Evolutionary conservation across 225 moss, liverwort and hornwort genomes (phyloP), one percentile per base, ranked within the genome.

Genomic region (Polytrichum commune): DNA sequence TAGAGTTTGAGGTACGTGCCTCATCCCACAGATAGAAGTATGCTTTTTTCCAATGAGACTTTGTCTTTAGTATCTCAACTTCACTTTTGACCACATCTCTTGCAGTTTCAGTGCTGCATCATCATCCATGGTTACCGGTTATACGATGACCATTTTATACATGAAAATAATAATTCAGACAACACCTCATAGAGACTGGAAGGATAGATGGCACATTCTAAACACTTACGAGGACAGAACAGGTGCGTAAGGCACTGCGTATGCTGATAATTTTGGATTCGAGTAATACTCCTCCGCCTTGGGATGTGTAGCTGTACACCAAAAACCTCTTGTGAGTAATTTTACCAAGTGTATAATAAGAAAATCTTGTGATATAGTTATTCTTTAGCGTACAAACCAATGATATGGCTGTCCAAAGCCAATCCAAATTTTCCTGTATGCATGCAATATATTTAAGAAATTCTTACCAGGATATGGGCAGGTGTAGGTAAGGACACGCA

Each of bases 11-110:
- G 68, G 72, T 67, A 70, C 70, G 74, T 84, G 82, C 93, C 91
- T 94, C 93, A 77, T 94, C 91, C 93, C 94, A 94, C 74, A 94
- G 77, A 76, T 94, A 94, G 73, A 94, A 89, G 74, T 94, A 94
- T 13, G 92, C 92, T 69, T 90, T 94, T 75, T 81, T 90, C 94
- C 94, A 94, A 77, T 94, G 94, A 66, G 75, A 26, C 73, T 87
- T 85, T 20, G 78, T 85, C 80, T 82, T 88, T 58, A 94, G 74
- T 69, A 86, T 79, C 75, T 87, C 90, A 69, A 94, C 69, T 75
- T 94, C 94, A 70, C 78, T 69, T 66, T 79, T 87, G 20, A 94
- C 79, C 71, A 86, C 85, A 73, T 88, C 87, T 81, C 89, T 92
- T 1, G 94, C 87, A 73, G 77, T 67, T 53, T 89, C 92, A 73